Base-by-base conservation (phyloP, 2,329 filamentous ascomycete species). In the Clonostachys byssicola region DNA sequence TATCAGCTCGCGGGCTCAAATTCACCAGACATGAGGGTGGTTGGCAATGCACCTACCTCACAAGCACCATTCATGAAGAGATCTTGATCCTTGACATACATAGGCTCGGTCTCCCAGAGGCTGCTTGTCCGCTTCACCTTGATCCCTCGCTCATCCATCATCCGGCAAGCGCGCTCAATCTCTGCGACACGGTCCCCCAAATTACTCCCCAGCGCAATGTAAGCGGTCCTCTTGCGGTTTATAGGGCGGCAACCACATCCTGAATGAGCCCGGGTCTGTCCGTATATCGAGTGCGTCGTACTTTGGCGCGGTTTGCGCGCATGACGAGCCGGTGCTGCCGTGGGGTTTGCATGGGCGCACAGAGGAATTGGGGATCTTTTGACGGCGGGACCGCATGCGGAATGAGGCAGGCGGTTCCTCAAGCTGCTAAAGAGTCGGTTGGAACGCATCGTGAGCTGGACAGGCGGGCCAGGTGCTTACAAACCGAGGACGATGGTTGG, bases 91-190 rank as follows among this genome's bases (percentile, higher is more conserved):
- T 88, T 72, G 53, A 96, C 88, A 66, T 99, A 99, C 94, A 99
- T 99, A 18, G 94, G 90, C 57, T 89, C 84, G 5, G 92, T 99
- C 71, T 97, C 91, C 80, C 94, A 99, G 4, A 99, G 74, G 51
- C 84, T 86, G 64, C 92, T 97, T 0, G 92, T 96, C 57, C 85
- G 78, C 58, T 82, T 77, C 38, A 99, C 79, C 46, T 70, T 80
- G 60, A 97, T 89, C 34, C 83, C 84, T 18, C 81, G 75, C 41
- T 75, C 71, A 52, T 88, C 82, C 82, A 99, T 90, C 61, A 87
- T 80, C 41, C 74, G 75, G 63, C 91, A 92, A 1, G 94, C 92
- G 57, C 78, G 75, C 65, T 96, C 91, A 54, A 99, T 95, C 80
- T 86, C 88, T 40, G 76, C 79, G 45, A 96, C 78, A 40, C 92